Base-by-base conservation (phyloP, 2,329 filamentous ascomycete species). In the Emergomyces pasteurianus region DNA sequence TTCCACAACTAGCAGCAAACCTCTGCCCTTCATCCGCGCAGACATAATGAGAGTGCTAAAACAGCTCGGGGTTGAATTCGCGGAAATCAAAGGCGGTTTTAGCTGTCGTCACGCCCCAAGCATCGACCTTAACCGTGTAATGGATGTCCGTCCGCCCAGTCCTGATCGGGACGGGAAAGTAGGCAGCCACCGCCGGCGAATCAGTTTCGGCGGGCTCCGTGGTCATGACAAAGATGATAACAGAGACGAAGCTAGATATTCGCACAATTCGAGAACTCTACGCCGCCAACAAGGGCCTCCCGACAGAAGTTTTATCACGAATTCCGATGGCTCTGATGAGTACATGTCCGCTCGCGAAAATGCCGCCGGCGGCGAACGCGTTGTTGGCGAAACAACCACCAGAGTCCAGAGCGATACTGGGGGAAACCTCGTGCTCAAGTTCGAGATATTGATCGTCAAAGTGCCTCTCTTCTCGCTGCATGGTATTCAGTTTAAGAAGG, bases 371-470 rank as follows among this genome's bases (percentile, higher is more conserved):
- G 79, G 81, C 23, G 79, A 82, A 58, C 78, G 84, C 60, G 82
- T 87, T 1, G 85, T 89, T 1, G 92, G 90, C 26, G 94, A 95
- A 76, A 97, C 91, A 28, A 91, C 86, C 57, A 96, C 92, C 3
- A 90, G 94, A 62, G 91, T 96, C 28, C 90, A 95, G 72, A 92
- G 85, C 66, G 92, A 96, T 68, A 82, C 95, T 34, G 92, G 91
- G 2, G 87, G 85, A 61, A 92, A 85, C 74, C 86, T 95, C 82
- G 81, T 89, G 46, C 79, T 97, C 58, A 86, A 89, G 65, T 99
- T 97, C 71, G 94, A 99, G 72, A 96, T 97, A 64, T 86, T 96
- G 67, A 94, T 99, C 67, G 94, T 99, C 72, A 99, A 99, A 77
- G 91, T 99, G 31, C 94, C 94, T 14, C 79, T 99, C 58, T 85